Evolutionary conservation across 176 grass and related monocot genomes (phyloP).

Genomic region (Canna indica): DNA sequence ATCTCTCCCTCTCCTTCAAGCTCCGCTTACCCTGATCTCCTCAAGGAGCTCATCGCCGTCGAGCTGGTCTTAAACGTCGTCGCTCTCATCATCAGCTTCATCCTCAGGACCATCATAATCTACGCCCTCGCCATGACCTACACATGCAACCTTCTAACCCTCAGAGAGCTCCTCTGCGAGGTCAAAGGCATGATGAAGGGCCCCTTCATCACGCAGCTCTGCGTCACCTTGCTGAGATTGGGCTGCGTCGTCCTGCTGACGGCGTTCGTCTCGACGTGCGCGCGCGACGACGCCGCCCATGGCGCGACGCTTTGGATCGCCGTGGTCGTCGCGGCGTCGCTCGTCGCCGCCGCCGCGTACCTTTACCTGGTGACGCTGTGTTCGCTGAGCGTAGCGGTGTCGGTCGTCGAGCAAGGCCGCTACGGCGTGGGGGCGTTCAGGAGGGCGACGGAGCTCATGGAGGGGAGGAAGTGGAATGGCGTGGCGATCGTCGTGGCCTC

Average conservation of each 20-base stretch:
- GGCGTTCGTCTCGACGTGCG: background rate
- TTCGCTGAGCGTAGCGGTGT: slow-evolving; percentile 9
- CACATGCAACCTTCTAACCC: slow-evolving; percentile 7
- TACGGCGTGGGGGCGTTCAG: slow-evolving; percentile 21
- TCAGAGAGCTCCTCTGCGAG: slow-evolving; percentile 4
- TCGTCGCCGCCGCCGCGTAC: background rate
- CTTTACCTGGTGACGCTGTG: slow-evolving; percentile 4
- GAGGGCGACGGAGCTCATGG: slow-evolving; percentile 16
- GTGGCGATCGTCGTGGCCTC: background rate
- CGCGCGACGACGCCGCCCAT: background rate
- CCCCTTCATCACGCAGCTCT: slow-evolving; percentile 21
- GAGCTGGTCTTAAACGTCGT: slow-evolving; percentile 10
- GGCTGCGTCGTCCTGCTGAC: background rate
- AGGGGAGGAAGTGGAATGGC: slow-evolving; percentile 20
- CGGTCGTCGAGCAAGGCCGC: slow-evolving; percentile 12
- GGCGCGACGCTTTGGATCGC: background rate
- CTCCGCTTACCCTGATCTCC: slow-evolving; percentile 6
- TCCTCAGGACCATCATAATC: background rate
- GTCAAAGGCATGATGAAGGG: slow-evolving; percentile 19
- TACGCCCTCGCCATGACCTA: background rate
- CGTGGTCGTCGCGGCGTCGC: background rate
- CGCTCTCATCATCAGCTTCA: background rate
- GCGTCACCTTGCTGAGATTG: background rate
- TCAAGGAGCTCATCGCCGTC: background rate
- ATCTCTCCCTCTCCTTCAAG: slow-evolving; percentile 19